phyloP scores from a whole-genome alignment of 164 flowering plant species.

The Annona cherimola region DNA sequence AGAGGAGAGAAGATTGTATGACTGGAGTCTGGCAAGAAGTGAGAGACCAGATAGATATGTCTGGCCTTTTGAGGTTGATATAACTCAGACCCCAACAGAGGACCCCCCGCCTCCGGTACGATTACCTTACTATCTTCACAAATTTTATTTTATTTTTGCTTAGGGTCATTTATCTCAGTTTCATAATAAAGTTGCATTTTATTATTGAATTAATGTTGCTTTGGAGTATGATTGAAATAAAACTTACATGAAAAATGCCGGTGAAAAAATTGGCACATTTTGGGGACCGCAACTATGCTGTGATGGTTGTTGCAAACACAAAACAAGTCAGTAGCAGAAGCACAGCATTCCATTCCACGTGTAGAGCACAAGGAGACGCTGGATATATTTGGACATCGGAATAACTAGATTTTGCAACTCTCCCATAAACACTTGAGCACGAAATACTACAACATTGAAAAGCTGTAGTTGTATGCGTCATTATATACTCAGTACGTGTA shows the following conservation, averaged over 20 bases:
- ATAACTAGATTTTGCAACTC: too few relatives aligned
- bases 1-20: slow-evolving; percentile 79
- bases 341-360: too few relatives aligned
- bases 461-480: too few relatives aligned
- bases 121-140: background rate
- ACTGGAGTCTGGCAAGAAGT: slow-evolving; percentile 81
- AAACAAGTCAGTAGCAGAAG: too few relatives aligned
- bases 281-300: background rate
- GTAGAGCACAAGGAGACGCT: too few relatives aligned
- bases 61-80: slow-evolving; percentile 83
- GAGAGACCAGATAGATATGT: slow-evolving; percentile 50
- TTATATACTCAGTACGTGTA: too few relatives aligned
- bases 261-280: background rate
- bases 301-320: too few relatives aligned
- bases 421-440: too few relatives aligned
- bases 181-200: too few relatives aligned
- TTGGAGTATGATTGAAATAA: background rate
- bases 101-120: slow-evolving; percentile 50
- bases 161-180: background rate
- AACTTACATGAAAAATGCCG: background rate
- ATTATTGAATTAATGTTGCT: background rate
- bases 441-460: too few relatives aligned
- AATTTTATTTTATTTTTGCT: too few relatives aligned
- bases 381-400: too few relatives aligned
- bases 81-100: slow-evolving; percentile 31